These are phyloP conservation scores for Ogataea pignaliae DNA, from an alignment of 805 yeast species.

Conservation along the genomic window DNA sequence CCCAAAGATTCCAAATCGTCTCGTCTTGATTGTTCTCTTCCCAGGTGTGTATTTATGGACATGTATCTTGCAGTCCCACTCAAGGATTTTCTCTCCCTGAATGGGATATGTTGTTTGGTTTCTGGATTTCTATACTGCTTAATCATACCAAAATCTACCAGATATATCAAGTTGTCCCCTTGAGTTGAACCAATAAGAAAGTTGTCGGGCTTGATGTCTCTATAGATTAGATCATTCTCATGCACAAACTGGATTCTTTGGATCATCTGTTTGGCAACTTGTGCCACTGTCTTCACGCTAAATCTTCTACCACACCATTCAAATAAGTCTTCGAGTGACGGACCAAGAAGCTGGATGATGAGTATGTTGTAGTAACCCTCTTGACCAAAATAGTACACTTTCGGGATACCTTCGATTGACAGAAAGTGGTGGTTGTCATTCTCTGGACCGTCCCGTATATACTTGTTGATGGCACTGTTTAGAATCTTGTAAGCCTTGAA, in stretches of 20 bases:
- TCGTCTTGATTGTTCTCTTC: conserved; percentile 78
- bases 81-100: conserved; percentile 72
- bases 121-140: conserved; percentile 78
- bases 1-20: conserved; percentile 81
- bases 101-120: conserved; percentile 77
- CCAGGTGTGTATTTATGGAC: conserved; percentile 86
- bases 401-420: conserved; percentile 62
- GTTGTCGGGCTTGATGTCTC: conserved; percentile 84
- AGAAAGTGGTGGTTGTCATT: conserved; percentile 21
- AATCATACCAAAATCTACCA: conserved; percentile 86
- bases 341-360: conserved; percentile 77
- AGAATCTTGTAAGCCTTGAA: conserved; percentile 72
- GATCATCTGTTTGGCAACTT: conserved; percentile 76
- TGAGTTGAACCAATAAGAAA: conserved; percentile 66
- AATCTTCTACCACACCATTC: conserved; percentile 85
- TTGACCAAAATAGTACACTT: conserved; percentile 79
- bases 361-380: conserved; percentile 78
- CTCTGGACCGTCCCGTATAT: conserved; percentile 23
- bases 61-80: conserved; percentile 85
- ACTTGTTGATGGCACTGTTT: conserved; percentile 44
- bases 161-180: conserved; percentile 52
- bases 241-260: conserved; percentile 67
- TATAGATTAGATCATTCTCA: conserved; percentile 68
- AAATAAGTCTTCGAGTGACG: conserved; percentile 76
- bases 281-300: conserved; percentile 66